Evolutionary conservation across 2,329 filamentous ascomycete genomes (phyloP).

Genomic region (Pyrenochaeta sp.): DNA sequence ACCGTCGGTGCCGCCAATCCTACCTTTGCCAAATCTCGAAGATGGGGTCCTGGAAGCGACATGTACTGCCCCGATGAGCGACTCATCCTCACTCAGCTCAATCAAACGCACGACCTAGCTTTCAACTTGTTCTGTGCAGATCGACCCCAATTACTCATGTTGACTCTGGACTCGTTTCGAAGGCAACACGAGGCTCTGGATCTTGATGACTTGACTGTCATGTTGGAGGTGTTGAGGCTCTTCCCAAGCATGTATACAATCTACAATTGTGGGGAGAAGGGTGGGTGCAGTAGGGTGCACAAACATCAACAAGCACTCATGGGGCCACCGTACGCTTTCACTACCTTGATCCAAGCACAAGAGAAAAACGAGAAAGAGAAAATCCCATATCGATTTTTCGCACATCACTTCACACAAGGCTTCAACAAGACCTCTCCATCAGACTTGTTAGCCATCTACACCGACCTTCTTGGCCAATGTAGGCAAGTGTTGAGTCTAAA

Average conservation of each 20-base stretch:
- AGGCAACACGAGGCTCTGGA: conserved; percentile 56
- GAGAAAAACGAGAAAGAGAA: conserved; percentile 13
- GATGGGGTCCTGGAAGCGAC: conserved; percentile 45
- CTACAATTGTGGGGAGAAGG: conserved; percentile 57
- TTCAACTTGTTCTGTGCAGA: conserved; percentile 60
- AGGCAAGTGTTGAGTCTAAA: conserved; percentile 13
- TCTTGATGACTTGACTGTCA: conserved; percentile 51
- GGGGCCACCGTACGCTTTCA: conserved; percentile 41
- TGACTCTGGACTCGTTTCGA: conserved; percentile 57
- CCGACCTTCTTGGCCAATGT: conserved; percentile 22
- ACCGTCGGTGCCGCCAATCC: conserved; percentile 27
- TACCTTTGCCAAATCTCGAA: conserved; percentile 22
- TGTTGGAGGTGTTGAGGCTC: conserved; percentile 41
- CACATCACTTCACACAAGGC: conserved; percentile 35
- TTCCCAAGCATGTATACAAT: conserved; percentile 50
- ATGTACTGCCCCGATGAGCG: conserved; percentile 55
- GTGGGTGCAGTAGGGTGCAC: conserved; percentile 57
- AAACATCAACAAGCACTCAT: conserved; percentile 58
- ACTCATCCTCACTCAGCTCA: conserved; percentile 52
- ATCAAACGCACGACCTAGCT: conserved; percentile 54
- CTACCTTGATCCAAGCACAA: conserved; percentile 35
- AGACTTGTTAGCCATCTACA: conserved; percentile 26
- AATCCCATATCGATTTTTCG: conserved; percentile 49
- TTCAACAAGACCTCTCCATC: conserved; percentile 10
- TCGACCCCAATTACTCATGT: conserved; percentile 56